phyloP scores from a whole-genome alignment of 805 yeast species.

The Wickerhamomyces alni region DNA sequence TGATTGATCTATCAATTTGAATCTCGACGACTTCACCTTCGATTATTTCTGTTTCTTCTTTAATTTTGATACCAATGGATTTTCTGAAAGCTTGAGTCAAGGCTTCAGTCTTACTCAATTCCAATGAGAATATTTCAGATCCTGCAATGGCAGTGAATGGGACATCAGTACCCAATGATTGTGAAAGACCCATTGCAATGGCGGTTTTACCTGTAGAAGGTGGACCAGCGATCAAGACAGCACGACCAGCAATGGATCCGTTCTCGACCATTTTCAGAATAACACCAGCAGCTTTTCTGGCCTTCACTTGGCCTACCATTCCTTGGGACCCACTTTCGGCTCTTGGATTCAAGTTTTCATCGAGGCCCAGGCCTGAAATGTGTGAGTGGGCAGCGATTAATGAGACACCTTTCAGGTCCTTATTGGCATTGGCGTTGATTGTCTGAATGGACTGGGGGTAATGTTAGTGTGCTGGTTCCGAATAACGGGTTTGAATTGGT shows the following conservation, averaged over 20 bases:
- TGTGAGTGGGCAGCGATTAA: conserved; percentile 97
- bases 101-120: conserved; percentile 92
- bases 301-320: conserved; percentile 95
- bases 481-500: conserved; percentile 1
- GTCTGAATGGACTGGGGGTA: conserved; percentile 33
- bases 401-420: conserved; percentile 56
- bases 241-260: conserved; percentile 95
- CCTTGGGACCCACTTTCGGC: conserved; percentile 59
- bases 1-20: conserved; percentile 85
- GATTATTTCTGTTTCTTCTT: conserved; percentile 94
- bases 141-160: conserved; percentile 97
- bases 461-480: background rate
- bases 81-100: conserved; percentile 94
- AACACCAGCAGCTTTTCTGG: conserved; percentile 94
- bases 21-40: conserved; percentile 99
- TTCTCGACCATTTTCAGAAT: conserved; percentile 89
- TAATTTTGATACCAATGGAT: conserved; percentile 91
- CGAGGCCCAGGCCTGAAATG: conserved; percentile 94
- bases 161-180: conserved; percentile 60
- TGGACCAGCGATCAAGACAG: conserved; percentile 93
- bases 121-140: conserved; percentile 87
- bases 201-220: conserved; percentile 99
- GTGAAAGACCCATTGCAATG: conserved; percentile 88
- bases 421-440: conserved; percentile 35
- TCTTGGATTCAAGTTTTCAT: conserved; percentile 80